Evolutionary conservation across 2,329 filamentous ascomycete genomes (phyloP), one percentile per base, ranked within the genome.

Genomic region (Coleophoma cylindrospora): DNA sequence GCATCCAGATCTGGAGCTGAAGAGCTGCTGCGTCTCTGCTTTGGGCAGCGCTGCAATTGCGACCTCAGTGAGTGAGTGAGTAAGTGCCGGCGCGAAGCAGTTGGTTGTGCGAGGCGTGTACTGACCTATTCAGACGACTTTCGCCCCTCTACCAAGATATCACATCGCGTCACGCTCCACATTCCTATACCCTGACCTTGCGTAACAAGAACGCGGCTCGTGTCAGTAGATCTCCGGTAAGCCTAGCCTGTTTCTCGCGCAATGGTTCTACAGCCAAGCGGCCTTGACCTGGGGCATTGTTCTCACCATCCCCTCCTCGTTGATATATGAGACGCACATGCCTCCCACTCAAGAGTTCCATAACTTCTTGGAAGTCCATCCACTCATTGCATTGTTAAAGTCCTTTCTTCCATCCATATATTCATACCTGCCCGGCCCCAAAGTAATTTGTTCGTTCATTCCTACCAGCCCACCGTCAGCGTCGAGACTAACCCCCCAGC

Each of bases 251-350:
- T 15, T 32, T 27, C 41, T 32, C 22, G n/a, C 41, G n/a, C 14
- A 27, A 27, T 27, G 12, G 32, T 32, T 44, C 41, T 32, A 27
- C 17, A 44, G 41, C 41, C 41, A 34, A 44, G 41, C 27, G 41
- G 41, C 11, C 12, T 32, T 44, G 17, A 32, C 41, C n/a, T 12
- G 14, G 41, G 41, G 27, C 17, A 44, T 44, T 34, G 41, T 44
- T 44, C 41, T 44, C 41, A 44, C 22, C 22, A 27, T 33, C 21
- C 41, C 12, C 41, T 27, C 13, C 22, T 10, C 19, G 51, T 43
- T 54, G 52, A 59, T 59, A 60, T 50, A 61, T 56, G 54, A 27
- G 45, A 34, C 48, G 51, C 45, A 53, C 33, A 15, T 34, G 41
- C 47, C 56, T 54, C 54, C 54, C 51, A 52, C 45, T 44, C 22